These are phyloP conservation scores for Termitomyces sp. DNA, from an alignment of 768 basidiomycete genomes.

Conservation along the genomic window DNA sequence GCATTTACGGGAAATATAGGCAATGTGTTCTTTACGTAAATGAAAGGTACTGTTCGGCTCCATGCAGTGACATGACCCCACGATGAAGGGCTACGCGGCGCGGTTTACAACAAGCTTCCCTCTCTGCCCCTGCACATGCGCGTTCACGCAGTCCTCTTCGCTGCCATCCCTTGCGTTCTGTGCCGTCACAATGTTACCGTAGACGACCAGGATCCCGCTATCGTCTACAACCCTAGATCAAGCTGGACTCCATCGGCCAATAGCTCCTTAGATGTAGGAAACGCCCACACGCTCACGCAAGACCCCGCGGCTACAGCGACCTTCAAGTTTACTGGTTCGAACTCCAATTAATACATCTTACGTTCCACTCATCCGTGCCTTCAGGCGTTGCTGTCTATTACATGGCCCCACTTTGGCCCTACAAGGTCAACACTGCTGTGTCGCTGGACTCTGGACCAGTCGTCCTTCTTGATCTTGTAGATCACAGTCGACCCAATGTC, in stretches of 20 bases:
- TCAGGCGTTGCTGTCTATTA: conserved; percentile 39
- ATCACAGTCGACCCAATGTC: conserved; percentile 24
- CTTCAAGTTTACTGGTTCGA: conserved; percentile 36
- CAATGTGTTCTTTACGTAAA: conserved; percentile 2
- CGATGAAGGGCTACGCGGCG: background rate
- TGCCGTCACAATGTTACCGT: conserved; percentile 27
- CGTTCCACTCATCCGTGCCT: background rate
- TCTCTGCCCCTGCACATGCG: conserved; percentile 13
- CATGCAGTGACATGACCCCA: background rate
- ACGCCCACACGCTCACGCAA: conserved; percentile 21
- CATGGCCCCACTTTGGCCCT: conserved; percentile 41
- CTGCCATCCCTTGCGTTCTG: conserved; percentile 11
- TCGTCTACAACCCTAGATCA: conserved; percentile 24
- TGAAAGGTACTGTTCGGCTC: conserved; percentile 4
- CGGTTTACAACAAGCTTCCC: background rate
- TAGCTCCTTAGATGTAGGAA: conserved; percentile 27
- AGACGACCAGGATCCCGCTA: conserved; percentile 25
- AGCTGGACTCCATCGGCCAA: conserved; percentile 26
- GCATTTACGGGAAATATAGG: background rate
- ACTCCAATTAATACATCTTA: background rate
- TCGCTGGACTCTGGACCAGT: conserved; percentile 30
- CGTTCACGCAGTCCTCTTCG: conserved; percentile 9
- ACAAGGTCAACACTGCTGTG: conserved; percentile 33
- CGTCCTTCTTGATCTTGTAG: conserved; percentile 32
- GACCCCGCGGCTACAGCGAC: conserved; percentile 28